These are phyloP conservation scores for Grosmannia clavigera DNA, from an alignment of 2,329 filamentous ascomycete species.

Conservation along the genomic window DNA sequence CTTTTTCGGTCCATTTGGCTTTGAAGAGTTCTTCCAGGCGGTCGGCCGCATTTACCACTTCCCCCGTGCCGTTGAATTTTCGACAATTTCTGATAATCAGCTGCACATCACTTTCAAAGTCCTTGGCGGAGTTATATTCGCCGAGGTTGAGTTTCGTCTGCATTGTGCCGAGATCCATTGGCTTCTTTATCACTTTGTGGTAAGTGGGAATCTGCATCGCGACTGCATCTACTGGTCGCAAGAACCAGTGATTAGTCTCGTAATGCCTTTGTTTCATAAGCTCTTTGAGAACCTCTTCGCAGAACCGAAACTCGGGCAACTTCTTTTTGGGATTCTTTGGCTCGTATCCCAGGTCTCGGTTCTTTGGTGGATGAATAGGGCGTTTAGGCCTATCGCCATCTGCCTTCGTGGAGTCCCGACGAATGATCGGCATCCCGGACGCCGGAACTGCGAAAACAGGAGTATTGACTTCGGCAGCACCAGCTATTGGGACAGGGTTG, in stretches of 20 bases:
- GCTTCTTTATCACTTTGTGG: conserved; percentile 86
- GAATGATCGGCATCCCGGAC: conserved; percentile 67
- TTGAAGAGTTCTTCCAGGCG: conserved; percentile 66
- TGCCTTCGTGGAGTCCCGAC: conserved; percentile 68
- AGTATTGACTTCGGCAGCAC: conserved; percentile 19
- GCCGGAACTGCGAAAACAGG: conserved; percentile 58
- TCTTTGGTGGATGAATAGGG: conserved; percentile 82
- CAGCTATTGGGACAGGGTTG: conserved; percentile 15
- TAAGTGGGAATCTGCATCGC: conserved; percentile 89
- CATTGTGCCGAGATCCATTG: conserved; percentile 89
- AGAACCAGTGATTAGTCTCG: conserved; percentile 59
- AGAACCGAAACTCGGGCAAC: conserved; percentile 81
- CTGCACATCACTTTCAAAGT: conserved; percentile 73
- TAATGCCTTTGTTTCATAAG: conserved; percentile 63
- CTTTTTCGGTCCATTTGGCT: conserved; percentile 62
- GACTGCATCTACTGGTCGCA: conserved; percentile 80
- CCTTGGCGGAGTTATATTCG: conserved; percentile 69
- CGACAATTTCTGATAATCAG: conserved; percentile 84
- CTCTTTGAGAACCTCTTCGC: conserved; percentile 68
- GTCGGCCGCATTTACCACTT: conserved; percentile 42
- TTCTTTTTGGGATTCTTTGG: conserved; percentile 78
- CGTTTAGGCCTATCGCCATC: conserved; percentile 78
- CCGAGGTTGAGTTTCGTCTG: conserved; percentile 62
- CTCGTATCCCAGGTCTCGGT: conserved; percentile 82
- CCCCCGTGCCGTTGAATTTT: conserved; percentile 57